phyloP scores from a whole-genome alignment of 2,329 filamentous ascomycete species.

The Xylaria sp. region DNA sequence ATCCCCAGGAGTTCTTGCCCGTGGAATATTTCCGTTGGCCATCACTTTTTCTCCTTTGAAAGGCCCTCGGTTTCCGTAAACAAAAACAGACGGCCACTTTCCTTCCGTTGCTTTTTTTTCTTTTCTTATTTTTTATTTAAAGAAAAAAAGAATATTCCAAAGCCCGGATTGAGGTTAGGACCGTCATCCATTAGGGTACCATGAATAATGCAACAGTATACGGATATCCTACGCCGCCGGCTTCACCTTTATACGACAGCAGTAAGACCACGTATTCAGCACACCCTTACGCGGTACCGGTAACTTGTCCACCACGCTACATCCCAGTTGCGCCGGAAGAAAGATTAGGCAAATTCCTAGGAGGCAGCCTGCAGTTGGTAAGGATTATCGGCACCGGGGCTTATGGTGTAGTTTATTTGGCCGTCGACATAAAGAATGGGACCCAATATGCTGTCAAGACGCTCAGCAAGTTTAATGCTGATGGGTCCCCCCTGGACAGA shows the following conservation, averaged over 20 bases:
- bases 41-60: slow-evolving; percentile 25
- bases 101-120: slow-evolving; percentile 31
- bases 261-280: slow-evolving; percentile 41
- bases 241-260: slow-evolving; percentile 51
- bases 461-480: slow-evolving; percentile 79
- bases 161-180: slow-evolving; percentile 24
- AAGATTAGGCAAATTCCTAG: slow-evolving; percentile 76
- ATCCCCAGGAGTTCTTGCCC: slow-evolving; percentile 26
- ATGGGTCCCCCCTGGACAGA: slow-evolving; percentile 67
- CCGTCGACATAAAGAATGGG: slow-evolving; percentile 75
- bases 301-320: slow-evolving; percentile 41
- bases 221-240: slow-evolving; percentile 54
- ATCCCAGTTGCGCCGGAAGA: slow-evolving; percentile 69
- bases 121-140: slow-evolving; percentile 24
- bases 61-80: slow-evolving; percentile 25
- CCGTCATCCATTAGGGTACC: slow-evolving; percentile 37
- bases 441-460: slow-evolving; percentile 92
- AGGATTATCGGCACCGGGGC: slow-evolving; percentile 87
- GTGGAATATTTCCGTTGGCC: slow-evolving; percentile 25
- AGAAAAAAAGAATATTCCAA: neutral
- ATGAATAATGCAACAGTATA: slow-evolving; percentile 56
- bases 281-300: slow-evolving; percentile 35
- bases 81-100: slow-evolving; percentile 22
- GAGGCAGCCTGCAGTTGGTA: slow-evolving; percentile 75
- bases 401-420: slow-evolving; percentile 93